These are phyloP conservation scores for Glaciozyma martinii DNA, from an alignment of 768 basidiomycete genomes.

Conservation along the genomic window DNA sequence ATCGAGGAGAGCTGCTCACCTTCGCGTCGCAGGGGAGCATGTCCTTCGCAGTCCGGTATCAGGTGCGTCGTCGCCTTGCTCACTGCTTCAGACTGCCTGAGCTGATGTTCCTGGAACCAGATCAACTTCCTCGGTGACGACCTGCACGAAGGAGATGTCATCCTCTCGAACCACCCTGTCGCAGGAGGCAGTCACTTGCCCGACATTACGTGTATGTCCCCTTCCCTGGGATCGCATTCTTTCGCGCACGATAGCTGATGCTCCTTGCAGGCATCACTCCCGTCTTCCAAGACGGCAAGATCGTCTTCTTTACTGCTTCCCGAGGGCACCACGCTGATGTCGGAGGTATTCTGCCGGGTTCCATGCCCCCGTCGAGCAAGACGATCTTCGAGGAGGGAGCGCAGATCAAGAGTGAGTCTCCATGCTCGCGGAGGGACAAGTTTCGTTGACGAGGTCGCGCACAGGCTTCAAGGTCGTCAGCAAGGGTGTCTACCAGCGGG, in stretches of 20 bases:
- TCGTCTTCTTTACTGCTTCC: slow-evolving; percentile 50
- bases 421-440: too few relatives aligned
- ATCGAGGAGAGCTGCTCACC: background rate
- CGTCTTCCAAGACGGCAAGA: slow-evolving; percentile 55
- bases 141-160: slow-evolving; percentile 79
- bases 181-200: slow-evolving; percentile 58
- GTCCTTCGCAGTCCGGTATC: slow-evolving; percentile 38
- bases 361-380: slow-evolving; percentile 84
- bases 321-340: slow-evolving; percentile 92
- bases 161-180: slow-evolving; percentile 84
- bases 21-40: slow-evolving; percentile 29
- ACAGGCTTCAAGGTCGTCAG: slow-evolving; percentile 75
- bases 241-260: slow-evolving; percentile 37
- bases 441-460: too few relatives aligned
- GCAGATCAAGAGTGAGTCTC: slow-evolving; percentile 52
- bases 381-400: slow-evolving; percentile 93
- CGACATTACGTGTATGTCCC: slow-evolving; percentile 57
- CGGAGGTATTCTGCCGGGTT: slow-evolving; percentile 24
- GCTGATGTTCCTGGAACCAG: too few relatives aligned
- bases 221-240: background rate
- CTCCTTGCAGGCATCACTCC: slow-evolving; percentile 86
- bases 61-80: slow-evolving; percentile 29
- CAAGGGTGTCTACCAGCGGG: slow-evolving; percentile 66
- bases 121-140: slow-evolving; percentile 39
- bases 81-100: too few relatives aligned